A percentile compares a stretch with the other conserved stretches of the same genome.
Evolutionary conservation across 1,139 yeast genomes (phyloP).

Genomic region (Hyphopichia buzzinii): DNA sequence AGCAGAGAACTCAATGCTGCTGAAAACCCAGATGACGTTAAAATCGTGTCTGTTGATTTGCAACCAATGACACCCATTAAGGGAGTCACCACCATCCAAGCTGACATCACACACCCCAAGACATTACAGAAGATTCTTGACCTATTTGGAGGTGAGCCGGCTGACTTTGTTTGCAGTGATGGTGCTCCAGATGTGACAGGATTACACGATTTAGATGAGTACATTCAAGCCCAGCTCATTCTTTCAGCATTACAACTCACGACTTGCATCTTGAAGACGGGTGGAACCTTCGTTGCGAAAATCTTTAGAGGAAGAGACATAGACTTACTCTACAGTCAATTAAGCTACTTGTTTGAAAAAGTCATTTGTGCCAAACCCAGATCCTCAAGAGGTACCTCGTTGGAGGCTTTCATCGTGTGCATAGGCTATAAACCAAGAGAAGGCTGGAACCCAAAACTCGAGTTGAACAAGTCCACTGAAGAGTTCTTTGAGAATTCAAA

Average conservation of each 20-base stretch:
- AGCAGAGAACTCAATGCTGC: conserved; percentile 60
- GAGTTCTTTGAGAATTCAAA: conserved; percentile 72
- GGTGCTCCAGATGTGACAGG: conserved; percentile 99
- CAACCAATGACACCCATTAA: conserved; percentile 97
- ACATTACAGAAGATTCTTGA: conserved; percentile 74
- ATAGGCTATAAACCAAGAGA: conserved; percentile 77
- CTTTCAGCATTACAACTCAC: conserved; percentile 89
- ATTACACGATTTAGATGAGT: conserved; percentile 91
- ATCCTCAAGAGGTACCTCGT: conserved; percentile 87
- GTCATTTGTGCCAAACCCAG: conserved; percentile 96
- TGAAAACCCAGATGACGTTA: conserved; percentile 43
- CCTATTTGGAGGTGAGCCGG: conserved; percentile 85
- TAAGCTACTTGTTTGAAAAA: conserved; percentile 76
- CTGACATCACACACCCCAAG: conserved; percentile 94
- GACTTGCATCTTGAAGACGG: conserved; percentile 80
- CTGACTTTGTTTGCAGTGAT: conserved; percentile 94
- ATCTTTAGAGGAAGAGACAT: conserved; percentile 95
- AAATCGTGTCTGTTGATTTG: conserved; percentile 89
- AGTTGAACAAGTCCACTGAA: conserved; percentile 63
- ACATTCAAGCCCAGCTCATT: conserved; percentile 91
- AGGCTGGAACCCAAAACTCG: conserved; percentile 74
- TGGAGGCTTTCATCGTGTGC: conserved; percentile 93
- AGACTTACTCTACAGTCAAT: conserved; percentile 84
- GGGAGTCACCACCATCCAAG: conserved; percentile 86
- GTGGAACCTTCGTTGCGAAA: conserved; percentile 93